Base-by-base conservation (phyloP, 2,329 filamentous ascomycete genomes). In the Cladosporium sp. region DNA sequence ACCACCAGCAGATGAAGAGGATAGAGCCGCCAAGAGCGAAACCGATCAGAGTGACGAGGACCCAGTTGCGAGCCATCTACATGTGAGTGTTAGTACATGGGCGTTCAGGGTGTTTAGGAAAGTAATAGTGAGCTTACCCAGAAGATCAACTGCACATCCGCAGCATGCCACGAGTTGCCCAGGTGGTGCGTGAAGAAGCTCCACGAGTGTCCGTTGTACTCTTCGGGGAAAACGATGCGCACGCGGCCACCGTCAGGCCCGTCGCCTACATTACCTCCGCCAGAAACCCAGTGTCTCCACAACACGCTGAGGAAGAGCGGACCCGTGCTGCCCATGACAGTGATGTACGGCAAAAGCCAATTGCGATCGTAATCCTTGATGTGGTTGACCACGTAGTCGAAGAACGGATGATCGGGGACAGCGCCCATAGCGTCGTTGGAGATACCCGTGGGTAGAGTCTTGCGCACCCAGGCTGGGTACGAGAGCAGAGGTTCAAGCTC, bases 351-450 rank as follows among this genome's bases (percentile, higher is more conserved):
- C 67, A 89, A 76, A 46, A 87, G 73, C 90, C 90, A 93, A 69
- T 85, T 86, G 66, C 86, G 84, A 73, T 91, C 84, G 77, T 91
- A 91, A 64, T 83, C 81, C 65, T 86, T 83, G n/a, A 93, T 80
- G 14, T 84, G 82, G 68, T 90, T 84, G 71, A 92, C 90, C 46
- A 90, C 88, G 58, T 84, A 82, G 60, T 88, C 81, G 81, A 92
- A 92, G 80, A 91, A 91, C 0, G 90, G 90, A 72, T 93, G 91
- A 67, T 87, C 84, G 0, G 89, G 87, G 0, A 91, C 83, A 18
- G 89, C 80, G 58, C 89, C 89, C 90, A 93, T 92, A 49, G 88
- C 89, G 73, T 93, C 91, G 80, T 93, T 93, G 70, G 88, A 91
- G 71, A 93, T 91, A 68, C 91, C 91, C 1, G 91, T 93, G 2